phyloP scores from a whole-genome alignment of 148 eudicot species.

The Rhododendron molle region DNA sequence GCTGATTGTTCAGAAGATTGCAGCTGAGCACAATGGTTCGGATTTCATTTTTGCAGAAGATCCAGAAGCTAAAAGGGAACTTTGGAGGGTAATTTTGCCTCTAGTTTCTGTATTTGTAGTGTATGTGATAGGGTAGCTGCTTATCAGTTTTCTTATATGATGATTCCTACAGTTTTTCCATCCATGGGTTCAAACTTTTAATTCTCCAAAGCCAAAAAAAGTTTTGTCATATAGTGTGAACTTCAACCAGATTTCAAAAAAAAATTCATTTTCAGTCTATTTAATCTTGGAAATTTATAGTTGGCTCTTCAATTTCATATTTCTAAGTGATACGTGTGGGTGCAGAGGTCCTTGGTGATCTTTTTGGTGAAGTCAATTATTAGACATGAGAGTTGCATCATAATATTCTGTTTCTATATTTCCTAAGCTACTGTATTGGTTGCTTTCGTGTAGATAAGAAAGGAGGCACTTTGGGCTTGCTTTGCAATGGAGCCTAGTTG shows the following conservation, averaged over 20 bases:
- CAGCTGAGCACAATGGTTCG: constrained; percentile 81
- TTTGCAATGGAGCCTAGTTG: constrained; percentile 80
- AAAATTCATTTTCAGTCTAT: not conserved
- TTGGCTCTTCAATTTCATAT: not conserved
- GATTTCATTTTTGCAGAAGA: constrained; percentile 93
- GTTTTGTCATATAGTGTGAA: not conserved
- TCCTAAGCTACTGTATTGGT: not conserved
- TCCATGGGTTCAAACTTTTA: not conserved
- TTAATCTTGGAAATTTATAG: not conserved
- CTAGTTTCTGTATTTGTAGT: not conserved
- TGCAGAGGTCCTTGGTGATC: not conserved
- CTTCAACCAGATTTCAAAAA: not conserved
- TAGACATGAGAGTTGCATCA: not conserved
- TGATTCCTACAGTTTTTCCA: not conserved
- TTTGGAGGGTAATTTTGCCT: constrained; percentile 73
- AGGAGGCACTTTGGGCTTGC: constrained; percentile 99
- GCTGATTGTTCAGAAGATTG: constrained; percentile 78
- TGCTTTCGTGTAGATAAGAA: constrained; percentile 63
- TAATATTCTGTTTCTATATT: not conserved
- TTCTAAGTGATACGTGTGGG: not conserved
- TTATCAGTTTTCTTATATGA: not conserved
- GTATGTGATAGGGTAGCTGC: not conserved
- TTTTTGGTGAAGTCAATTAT: not conserved
- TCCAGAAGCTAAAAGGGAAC: constrained; percentile 88
- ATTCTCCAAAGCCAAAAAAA: not conserved